These are phyloP conservation scores for Suhomyces atakaporum DNA, from an alignment of 1,139 yeast genomes.

Conservation along the genomic window DNA sequence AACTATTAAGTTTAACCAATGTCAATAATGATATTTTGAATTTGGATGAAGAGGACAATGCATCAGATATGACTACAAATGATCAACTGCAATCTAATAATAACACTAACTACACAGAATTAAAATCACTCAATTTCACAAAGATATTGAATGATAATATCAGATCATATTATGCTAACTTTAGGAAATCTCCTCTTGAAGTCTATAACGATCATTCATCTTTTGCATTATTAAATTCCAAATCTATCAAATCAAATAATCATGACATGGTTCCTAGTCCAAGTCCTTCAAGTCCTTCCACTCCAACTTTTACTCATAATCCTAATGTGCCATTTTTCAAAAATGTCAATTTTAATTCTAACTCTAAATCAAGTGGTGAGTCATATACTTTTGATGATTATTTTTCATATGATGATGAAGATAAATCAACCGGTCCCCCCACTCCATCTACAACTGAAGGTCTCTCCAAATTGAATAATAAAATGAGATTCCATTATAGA, in stretches of 20 bases:
- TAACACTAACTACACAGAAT: conserved; percentile 9
- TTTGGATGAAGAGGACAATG: conserved; percentile 19
- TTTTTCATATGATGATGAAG: conserved; percentile 23
- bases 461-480: conserved; percentile 16
- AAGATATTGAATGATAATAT: conserved; percentile 45
- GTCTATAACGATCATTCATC: conserved; percentile 35
- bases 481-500: conserved; percentile 49
- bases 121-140: conserved; percentile 36
- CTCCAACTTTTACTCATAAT: conserved; percentile 12
- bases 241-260: conserved; percentile 10
- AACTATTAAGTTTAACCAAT: conserved; percentile 40
- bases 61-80: conserved; percentile 1
- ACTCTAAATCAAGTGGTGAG: conserved; percentile 24
- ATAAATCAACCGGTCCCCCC: conserved; percentile 1
- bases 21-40: conserved; percentile 32
- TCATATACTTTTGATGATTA: conserved; percentile 42
- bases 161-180: conserved; percentile 34
- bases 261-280: conserved; percentile 12
- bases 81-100: not conserved
- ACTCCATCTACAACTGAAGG: conserved; percentile 5
- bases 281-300: conserved; percentile 7
- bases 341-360: conserved; percentile 40
- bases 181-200: conserved; percentile 28
- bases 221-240: conserved; percentile 36
- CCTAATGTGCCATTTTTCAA: conserved; percentile 41